Evolutionary conservation across 768 basidiomycete species (phyloP).

Genomic region (Lactarius trivialis): DNA sequence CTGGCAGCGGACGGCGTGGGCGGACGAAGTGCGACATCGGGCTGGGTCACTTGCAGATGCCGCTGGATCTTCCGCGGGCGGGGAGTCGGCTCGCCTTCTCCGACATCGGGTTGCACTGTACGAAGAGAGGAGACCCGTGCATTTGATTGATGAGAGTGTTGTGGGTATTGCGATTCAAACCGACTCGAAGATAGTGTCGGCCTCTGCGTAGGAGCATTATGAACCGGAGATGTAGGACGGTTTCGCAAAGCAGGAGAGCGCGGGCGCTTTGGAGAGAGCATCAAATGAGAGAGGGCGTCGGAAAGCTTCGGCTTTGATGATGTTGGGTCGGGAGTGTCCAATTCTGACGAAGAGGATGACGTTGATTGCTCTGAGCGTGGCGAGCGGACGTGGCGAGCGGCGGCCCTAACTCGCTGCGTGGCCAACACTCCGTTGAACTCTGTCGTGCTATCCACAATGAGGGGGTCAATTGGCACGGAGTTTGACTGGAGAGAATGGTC

Average conservation of each 20-base stretch:
- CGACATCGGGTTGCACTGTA: background rate
- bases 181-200: background rate
- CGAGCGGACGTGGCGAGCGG: slow-evolving; percentile 38
- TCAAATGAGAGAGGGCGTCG: slow-evolving; percentile 62
- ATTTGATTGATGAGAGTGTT: background rate
- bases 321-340: slow-evolving; percentile 36
- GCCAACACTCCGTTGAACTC: slow-evolving; percentile 56
- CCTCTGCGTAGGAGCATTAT: background rate
- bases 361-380: slow-evolving; percentile 39
- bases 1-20: slow-evolving; percentile 51
- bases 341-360: slow-evolving; percentile 44
- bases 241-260: slow-evolving; percentile 30
- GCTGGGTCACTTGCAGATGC: slow-evolving; percentile 27
- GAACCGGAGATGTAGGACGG: slow-evolving; percentile 8
- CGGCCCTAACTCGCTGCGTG: slow-evolving; percentile 43
- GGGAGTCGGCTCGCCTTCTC: slow-evolving; percentile 19
- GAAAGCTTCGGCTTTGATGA: slow-evolving; percentile 54
- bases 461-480: slow-evolving; percentile 43
- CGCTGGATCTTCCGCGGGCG: slow-evolving; percentile 14
- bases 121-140: slow-evolving; percentile 9
- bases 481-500: slow-evolving; percentile 20
- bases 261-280: slow-evolving; percentile 73
- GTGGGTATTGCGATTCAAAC: background rate
- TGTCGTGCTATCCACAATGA: slow-evolving; percentile 55
- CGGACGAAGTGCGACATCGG: slow-evolving; percentile 49